Percentiles rank a stretch among this genome's conserved stretches.
Conservation (phyloP, 1,284 basidiomycete species). For the Sporisorium scitamineum region DNA sequence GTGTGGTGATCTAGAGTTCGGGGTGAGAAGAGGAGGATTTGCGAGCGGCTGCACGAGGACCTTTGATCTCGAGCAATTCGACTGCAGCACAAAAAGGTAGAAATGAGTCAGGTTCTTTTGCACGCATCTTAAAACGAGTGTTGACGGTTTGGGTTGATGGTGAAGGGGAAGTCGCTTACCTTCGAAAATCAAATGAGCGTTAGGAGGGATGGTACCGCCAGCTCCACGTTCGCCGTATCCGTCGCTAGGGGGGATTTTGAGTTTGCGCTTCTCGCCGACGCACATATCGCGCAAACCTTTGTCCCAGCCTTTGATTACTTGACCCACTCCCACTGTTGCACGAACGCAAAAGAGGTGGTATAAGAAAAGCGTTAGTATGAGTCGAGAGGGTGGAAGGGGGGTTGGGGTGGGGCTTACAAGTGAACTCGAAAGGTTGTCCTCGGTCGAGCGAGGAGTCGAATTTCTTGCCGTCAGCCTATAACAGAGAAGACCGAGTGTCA, state of each 20-base stretch:
- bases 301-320: slow-evolving; percentile 79
- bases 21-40: slow-evolving; percentile 8
- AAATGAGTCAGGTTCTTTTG: neutral
- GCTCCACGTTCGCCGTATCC: slow-evolving; percentile 79
- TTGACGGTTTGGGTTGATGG: neutral
- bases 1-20: slow-evolving; percentile 16
- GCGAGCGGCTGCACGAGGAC: slow-evolving; percentile 28
- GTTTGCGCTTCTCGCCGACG: slow-evolving; percentile 86
- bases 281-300: slow-evolving; percentile 79
- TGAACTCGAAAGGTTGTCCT: slow-evolving; percentile 74
- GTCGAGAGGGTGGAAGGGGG: neutral
- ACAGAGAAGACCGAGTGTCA: neutral
- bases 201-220: slow-evolving; percentile 82
- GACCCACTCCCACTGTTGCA: slow-evolving; percentile 77
- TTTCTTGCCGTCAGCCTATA: slow-evolving; percentile 76
- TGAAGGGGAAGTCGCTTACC: slow-evolving; percentile 65
- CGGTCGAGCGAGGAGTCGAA: slow-evolving; percentile 82
- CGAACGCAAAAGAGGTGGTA: neutral
- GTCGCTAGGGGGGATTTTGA: slow-evolving; percentile 70
- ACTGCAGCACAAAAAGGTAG: slow-evolving; percentile 10
- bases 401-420: slow-evolving; percentile 24
- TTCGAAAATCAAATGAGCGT: slow-evolving; percentile 88
- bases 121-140: no score
- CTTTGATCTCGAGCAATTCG: slow-evolving; percentile 53
- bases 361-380: neutral